A percentile compares a stretch with the other conserved stretches of the same genome.
These are phyloP conservation scores for Irineochytrium annulatum DNA, from an alignment of 192 early-diverging fungal genomes.

Conservation along the genomic window DNA sequence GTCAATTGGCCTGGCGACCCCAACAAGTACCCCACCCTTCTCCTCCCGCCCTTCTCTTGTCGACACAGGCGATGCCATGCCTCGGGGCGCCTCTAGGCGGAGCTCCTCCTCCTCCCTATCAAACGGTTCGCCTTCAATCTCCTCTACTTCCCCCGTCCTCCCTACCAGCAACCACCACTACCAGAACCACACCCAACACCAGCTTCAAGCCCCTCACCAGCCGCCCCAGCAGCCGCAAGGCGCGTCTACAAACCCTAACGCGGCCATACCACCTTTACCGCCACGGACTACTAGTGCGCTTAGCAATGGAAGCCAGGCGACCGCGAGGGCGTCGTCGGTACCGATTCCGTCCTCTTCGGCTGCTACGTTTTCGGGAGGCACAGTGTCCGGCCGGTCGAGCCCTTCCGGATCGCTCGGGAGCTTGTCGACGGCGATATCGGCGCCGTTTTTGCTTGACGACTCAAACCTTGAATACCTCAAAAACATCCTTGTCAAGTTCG, in stretches of 20 bases:
- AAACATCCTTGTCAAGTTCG: slow-evolving; percentile 67
- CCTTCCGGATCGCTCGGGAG: neutral
- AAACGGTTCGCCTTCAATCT: neutral
- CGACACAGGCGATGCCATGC: slow-evolving; percentile 9
- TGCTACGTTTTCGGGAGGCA: too few species aligned
- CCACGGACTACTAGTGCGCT: too few species aligned
- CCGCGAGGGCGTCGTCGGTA: too few species aligned
- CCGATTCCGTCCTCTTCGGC: too few species aligned
- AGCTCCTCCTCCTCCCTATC: slow-evolving; percentile 1
- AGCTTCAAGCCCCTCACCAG: too few species aligned
- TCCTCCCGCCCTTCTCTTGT: slow-evolving; percentile 22
- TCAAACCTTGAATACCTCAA: slow-evolving; percentile 73
- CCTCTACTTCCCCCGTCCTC: neutral
- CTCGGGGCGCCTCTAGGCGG: neutral
- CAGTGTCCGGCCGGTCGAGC: too few species aligned
- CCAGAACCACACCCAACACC: too few species aligned
- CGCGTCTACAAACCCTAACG: too few species aligned
- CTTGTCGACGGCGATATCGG: neutral
- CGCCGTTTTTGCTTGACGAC: slow-evolving; percentile 24
- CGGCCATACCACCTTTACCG: too few species aligned
- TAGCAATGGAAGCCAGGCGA: too few species aligned
- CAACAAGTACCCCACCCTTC: slow-evolving; percentile 23
- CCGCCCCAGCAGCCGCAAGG: too few species aligned
- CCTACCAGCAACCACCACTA: too few species aligned
- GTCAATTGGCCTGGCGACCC: slow-evolving; percentile 25